A percentile compares a stretch with the other conserved stretches of the same genome.
phyloP scores from a whole-genome alignment of 2,329 filamentous ascomycete species.

The Hypoxylon sp. region DNA sequence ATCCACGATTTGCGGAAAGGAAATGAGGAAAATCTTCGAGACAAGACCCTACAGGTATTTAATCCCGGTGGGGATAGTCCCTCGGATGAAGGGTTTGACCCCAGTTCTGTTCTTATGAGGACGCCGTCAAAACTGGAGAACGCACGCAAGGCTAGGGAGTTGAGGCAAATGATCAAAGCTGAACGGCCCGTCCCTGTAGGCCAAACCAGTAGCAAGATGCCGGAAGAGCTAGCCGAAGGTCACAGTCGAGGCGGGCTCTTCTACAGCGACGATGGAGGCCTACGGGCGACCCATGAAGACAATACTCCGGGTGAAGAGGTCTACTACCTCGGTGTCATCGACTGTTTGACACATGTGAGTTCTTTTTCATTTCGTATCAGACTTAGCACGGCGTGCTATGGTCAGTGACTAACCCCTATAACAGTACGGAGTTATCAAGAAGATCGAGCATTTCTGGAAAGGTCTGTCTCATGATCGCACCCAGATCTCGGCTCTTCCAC shows the following conservation, averaged over 20 bases:
- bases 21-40: conserved; percentile 93
- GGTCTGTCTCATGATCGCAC: conserved; percentile 85
- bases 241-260: conserved; percentile 79
- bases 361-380: neutral
- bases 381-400: neutral
- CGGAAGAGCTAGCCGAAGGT: conserved; percentile 85
- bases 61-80: conserved; percentile 82
- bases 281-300: conserved; percentile 92
- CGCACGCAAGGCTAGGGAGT: conserved; percentile 88
- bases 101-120: conserved; percentile 78
- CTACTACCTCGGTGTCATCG: conserved; percentile 98
- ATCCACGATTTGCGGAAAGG: conserved; percentile 92
- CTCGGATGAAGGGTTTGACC: conserved; percentile 70
- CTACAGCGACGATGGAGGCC: conserved; percentile 97
- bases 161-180: conserved; percentile 91
- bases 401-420: conserved; percentile 36
- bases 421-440: conserved; percentile 94
- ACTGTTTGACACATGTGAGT: conserved; percentile 96
- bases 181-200: conserved; percentile 96
- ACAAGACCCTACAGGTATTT: conserved; percentile 93
- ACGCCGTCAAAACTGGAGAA: conserved; percentile 96
- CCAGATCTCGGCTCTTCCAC: conserved; percentile 93
- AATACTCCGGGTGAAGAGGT: conserved; percentile 89
- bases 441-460: conserved; percentile 97
- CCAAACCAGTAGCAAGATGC: conserved; percentile 86